Percentiles rank a stretch among this genome's conserved stretches.
Evolutionary conservation across 345 rosid species (phyloP).

Genomic region (Trapa bicornis): DNA sequence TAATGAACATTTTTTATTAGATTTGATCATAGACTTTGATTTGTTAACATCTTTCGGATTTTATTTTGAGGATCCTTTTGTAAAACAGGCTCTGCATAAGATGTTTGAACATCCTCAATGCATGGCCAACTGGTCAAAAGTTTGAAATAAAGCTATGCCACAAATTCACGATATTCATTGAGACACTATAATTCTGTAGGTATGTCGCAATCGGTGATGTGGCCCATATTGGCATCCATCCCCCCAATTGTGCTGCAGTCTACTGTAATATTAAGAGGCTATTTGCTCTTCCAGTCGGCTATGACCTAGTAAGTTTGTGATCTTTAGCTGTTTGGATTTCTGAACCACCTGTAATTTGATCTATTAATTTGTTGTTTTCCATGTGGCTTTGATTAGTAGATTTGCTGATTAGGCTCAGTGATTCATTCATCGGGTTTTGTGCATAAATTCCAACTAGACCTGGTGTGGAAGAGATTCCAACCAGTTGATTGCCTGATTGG

Average conservation of each 20-base stretch:
- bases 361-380: background rate
- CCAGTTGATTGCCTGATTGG: background rate
- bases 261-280: constrained; percentile 35
- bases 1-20: constrained; percentile 19
- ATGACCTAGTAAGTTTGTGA: constrained; percentile 63
- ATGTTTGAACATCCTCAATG: background rate
- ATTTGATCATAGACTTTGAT: background rate
- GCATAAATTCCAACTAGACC: too few species aligned
- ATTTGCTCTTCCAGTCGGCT: constrained; percentile 70
- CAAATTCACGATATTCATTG: background rate
- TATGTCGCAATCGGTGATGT: constrained; percentile 77
- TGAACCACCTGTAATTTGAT: background rate
- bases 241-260: constrained; percentile 85
- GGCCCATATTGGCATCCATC: constrained; percentile 74
- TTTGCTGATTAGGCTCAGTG: too few species aligned
- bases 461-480: background rate
- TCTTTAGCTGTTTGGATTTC: background rate
- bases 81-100: background rate
- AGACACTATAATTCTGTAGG: constrained; percentile 21
- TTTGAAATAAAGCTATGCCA: background rate
- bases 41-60: too few species aligned
- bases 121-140: background rate
- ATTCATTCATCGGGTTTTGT: too few species aligned
- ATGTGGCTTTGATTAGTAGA: too few species aligned
- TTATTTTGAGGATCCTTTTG: too few species aligned